phyloP scores from a whole-genome alignment of 805 yeast genomes.

The Saturnispora sekii region DNA sequence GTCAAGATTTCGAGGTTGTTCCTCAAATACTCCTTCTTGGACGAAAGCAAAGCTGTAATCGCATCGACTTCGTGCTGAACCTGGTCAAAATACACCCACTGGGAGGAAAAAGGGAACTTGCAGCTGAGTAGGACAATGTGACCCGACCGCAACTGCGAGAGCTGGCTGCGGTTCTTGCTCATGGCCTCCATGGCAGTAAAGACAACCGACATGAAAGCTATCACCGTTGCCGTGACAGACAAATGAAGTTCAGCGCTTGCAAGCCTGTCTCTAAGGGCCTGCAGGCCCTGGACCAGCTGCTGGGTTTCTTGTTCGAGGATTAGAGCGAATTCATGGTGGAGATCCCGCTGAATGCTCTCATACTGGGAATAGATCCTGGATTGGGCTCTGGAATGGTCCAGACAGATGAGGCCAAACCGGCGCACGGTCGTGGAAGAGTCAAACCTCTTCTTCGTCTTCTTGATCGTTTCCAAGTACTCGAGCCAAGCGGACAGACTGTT shows the following conservation, averaged over 20 bases:
- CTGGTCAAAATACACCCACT: constrained; percentile 59
- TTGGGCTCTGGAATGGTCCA: constrained; percentile 48
- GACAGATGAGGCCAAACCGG: constrained; percentile 31
- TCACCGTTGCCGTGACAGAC: constrained; percentile 30
- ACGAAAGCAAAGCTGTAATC: neutral
- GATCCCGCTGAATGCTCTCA: constrained; percentile 47
- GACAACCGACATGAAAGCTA: constrained; percentile 31
- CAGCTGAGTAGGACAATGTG: constrained; percentile 25
- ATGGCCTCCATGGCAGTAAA: constrained; percentile 8
- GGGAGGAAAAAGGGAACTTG: constrained; percentile 38
- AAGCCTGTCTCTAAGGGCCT: constrained; percentile 25
- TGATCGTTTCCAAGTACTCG: constrained; percentile 33
- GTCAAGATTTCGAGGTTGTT: constrained; percentile 4
- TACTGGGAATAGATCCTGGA: constrained; percentile 37
- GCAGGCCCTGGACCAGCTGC: constrained; percentile 26
- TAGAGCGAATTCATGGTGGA: constrained; percentile 33
- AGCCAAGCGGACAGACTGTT: constrained; percentile 39
- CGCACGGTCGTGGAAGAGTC: constrained; percentile 37
- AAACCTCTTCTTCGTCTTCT: constrained; percentile 34
- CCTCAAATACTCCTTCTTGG: constrained; percentile 1
- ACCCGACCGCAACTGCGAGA: constrained; percentile 22
- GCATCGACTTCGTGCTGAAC: constrained; percentile 34
- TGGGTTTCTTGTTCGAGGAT: constrained; percentile 27
- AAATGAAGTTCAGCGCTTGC: constrained; percentile 30
- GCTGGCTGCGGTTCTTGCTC: constrained; percentile 7